These are phyloP conservation scores for Raffaelea arxii DNA, from an alignment of 2,329 filamentous ascomycete genomes.

Conservation along the genomic window DNA sequence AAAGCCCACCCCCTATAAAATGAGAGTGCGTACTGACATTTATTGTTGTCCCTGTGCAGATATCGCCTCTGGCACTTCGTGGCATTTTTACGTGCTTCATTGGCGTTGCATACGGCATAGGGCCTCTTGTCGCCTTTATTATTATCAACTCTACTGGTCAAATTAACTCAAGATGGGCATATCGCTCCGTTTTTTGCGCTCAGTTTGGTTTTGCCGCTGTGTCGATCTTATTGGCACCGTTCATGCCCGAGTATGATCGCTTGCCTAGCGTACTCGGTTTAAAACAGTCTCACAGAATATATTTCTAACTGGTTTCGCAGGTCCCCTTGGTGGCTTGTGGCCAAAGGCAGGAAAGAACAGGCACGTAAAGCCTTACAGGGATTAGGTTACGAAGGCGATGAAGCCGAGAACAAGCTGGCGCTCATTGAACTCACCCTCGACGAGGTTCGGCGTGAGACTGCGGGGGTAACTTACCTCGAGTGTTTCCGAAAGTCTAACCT, in stretches of 20 bases:
- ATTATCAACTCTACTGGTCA: background rate
- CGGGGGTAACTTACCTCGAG: conserved; percentile 38
- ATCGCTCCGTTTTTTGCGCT: background rate
- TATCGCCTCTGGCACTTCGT: background rate
- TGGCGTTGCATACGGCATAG: background rate
- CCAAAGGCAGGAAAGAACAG: conserved; percentile 28
- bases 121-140: background rate
- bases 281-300: too few relatives aligned
- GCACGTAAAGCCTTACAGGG: conserved; percentile 27
- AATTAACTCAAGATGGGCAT: background rate
- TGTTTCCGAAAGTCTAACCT: conserved; percentile 39
- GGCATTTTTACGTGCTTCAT: background rate
- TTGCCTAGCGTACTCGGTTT: too few relatives aligned
- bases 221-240: background rate
- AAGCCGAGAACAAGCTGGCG: conserved; percentile 17
- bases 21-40: background rate
- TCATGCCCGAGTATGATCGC: background rate
- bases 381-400: conserved; percentile 22
- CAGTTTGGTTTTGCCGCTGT: background rate
- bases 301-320: too few relatives aligned
- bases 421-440: conserved; percentile 26
- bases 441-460: conserved; percentile 40
- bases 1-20: background rate
- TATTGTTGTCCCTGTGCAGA: background rate
- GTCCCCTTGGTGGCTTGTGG: conserved; percentile 18